Evolutionary conservation across 2,329 filamentous ascomycete genomes (phyloP), one percentile per base, ranked within the genome.

Genomic region (Trichoderma citrinoviride): DNA sequence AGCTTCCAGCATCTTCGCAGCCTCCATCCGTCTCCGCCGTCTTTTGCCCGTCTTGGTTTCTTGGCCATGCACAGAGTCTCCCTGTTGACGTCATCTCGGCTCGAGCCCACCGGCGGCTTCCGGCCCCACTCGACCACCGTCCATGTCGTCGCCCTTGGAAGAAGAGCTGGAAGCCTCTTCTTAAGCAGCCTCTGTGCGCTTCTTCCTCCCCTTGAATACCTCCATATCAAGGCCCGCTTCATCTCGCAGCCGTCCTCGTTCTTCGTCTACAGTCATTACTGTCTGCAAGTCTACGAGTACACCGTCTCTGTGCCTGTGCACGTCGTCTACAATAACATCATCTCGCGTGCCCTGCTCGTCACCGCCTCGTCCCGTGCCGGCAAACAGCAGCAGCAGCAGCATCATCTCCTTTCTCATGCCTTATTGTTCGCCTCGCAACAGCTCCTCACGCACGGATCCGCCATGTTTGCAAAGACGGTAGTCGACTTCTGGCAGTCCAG

Each of bases 401-500:
- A 23, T 58, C 65, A 77, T 78, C 47, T 70, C 74, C 8, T 73
- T 52, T 52, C 49, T 52, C 33, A 52, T 33, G 49, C 25, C 8
- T 67, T 73, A 27, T 53, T 73, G 25, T 53, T 76, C 47, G 69
- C 71, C 61, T 43, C 73, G 17, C 66, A 71, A 17, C 70, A 71
- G n/a, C 64, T 75, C 23, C 27, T 72, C 23, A 72, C 71, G 5
- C 69, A 75, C 60, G 71, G 12, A 23, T 19, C 63, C 55, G 66
- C 70, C 60, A 70, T 74, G 65, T 76, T 75, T 7, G 70, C 65
- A 43, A 71, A 71, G 52, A 72, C 72, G 17, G 68, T 69, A 7
- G 66, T 67, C 33, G 67, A 69, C 29, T 63, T 75, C 14, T 82
- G 80, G 80, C 74, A 80, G 58, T 77, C 76, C 19, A 76, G 72